Percentiles rank a stretch among this genome's conserved stretches.
These are phyloP conservation scores for Fusarium irregulare DNA, from an alignment of 2,329 filamentous ascomycete species.

Conservation along the genomic window DNA sequence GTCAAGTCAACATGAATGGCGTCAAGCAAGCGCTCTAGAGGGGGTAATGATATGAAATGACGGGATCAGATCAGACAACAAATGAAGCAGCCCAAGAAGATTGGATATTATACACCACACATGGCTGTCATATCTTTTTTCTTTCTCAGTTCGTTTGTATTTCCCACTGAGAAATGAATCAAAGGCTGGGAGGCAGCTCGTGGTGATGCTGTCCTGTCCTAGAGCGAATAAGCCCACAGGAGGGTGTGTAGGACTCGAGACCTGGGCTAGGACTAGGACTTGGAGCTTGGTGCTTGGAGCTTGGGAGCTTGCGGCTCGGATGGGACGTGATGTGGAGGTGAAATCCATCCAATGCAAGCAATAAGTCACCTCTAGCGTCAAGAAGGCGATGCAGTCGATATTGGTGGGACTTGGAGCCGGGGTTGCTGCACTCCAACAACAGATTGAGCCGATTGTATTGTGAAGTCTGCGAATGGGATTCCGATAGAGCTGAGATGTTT, in stretches of 20 bases:
- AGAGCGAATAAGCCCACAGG: constrained; percentile 44
- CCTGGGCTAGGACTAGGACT: constrained; percentile 45
- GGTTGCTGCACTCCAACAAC: not conserved
- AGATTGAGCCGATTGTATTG: not conserved
- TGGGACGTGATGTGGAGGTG: constrained; percentile 11
- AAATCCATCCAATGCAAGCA: constrained; percentile 21
- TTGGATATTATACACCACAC: constrained; percentile 37
- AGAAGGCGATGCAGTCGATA: not conserved
- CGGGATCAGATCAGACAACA: constrained; percentile 16
- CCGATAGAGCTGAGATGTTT: not conserved
- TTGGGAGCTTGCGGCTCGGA: constrained; percentile 44
- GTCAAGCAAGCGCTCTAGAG: constrained; percentile 10
- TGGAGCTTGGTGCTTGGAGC: constrained; percentile 30
- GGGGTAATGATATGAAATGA: constrained; percentile 15
- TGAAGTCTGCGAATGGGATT: not conserved
- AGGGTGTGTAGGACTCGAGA: constrained; percentile 49
- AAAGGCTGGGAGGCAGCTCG: constrained; percentile 46
- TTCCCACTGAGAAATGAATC: constrained; percentile 22
- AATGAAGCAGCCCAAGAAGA: constrained; percentile 9
- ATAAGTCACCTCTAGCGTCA: not conserved
- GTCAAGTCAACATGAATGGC: not conserved
- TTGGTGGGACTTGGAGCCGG: constrained; percentile 4
- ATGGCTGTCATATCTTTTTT: constrained; percentile 34
- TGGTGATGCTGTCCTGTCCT: constrained; percentile 38
- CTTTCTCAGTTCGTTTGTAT: constrained; percentile 34